Evolutionary conservation across 2,329 filamentous ascomycete genomes (phyloP), one percentile per base, ranked within the genome.

Genomic region (Raffaelea albimanens): DNA sequence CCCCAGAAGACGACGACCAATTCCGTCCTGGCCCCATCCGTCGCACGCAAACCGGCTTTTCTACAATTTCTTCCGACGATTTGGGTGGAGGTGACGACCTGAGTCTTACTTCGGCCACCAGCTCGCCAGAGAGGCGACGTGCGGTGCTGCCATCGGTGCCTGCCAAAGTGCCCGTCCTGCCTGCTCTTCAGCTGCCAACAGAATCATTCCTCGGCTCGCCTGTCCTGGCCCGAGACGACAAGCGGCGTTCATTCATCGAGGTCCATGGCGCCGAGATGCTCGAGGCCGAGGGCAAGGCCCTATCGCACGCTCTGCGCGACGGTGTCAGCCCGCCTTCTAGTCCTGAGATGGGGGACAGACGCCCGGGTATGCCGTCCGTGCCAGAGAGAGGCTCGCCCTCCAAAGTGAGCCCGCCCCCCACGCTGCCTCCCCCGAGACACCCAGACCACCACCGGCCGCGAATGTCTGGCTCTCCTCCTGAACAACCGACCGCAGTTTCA

Each of bases 251-350:
- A 0, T 78, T 76, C 54, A 78, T 81, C 48, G 76, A 76, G 58
- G 67, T 69, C 18, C 76, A 76, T 53, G 75, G 72, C 57, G 76
- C 76, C 4, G 67, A 82, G 57, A 80, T 82, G 72, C 71, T 77
- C 34, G 65, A 74, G 55, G 77, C 73, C 5, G 80, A 83, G 58
- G 79, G 76, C 2, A 68, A 69, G 56, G 78, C 76, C 8, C 72
- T 83, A 52, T 70, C 76, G 8, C 69, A 75, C 50, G 76, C 76
- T 5, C 58, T 65, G 14, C 64, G 67, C 31, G 39, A 61, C 56
- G 52, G 55, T 51, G 23, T 58, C 61, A 56, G 51, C 63, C 52
- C 54, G 60, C 51, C 54, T 4, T 50, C 52, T 5, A 57, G 53
- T 19, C 53, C 53, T n/a, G 50, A 57, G 54, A 40, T 44, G 46